phyloP scores from a whole-genome alignment of 2,329 filamentous ascomycete genomes.

The Claviceps quebecensis region DNA sequence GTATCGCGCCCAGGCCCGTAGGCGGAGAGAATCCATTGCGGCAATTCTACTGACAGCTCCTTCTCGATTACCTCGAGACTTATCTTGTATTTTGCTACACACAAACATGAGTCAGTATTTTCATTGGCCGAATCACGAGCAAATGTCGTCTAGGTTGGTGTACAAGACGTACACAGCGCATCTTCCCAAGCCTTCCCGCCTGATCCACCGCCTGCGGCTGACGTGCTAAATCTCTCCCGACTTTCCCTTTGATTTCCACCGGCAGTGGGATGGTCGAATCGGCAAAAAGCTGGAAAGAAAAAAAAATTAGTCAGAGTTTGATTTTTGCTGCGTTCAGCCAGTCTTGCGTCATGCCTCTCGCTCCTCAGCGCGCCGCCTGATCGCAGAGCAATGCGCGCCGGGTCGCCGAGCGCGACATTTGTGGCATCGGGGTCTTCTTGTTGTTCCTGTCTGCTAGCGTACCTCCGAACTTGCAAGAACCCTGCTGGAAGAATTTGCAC shows the following conservation, averaged over 20 bases:
- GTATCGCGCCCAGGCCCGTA: conserved; percentile 69
- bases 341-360: not conserved
- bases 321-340: not conserved
- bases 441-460: not conserved
- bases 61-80: conserved; percentile 44
- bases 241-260: conserved; percentile 19
- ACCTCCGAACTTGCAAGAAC: conserved; percentile 37
- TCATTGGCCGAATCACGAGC: not conserved
- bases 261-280: conserved; percentile 38
- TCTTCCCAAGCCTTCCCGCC: conserved; percentile 12
- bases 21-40: conserved; percentile 73
- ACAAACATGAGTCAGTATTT: conserved; percentile 1
- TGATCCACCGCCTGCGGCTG: conserved; percentile 18
- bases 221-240: conserved; percentile 44
- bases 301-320: not conserved
- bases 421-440: not conserved
- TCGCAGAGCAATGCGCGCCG: not conserved
- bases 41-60: conserved; percentile 58
- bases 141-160: not conserved
- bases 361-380: not conserved
- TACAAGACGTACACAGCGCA: conserved; percentile 10
- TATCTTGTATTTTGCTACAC: conserved; percentile 32
- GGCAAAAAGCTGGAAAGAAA: conserved; percentile 30
- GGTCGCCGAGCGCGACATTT: not conserved
- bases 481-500: conserved; percentile 36